These are phyloP conservation scores for Arbutus unedo DNA, from an alignment of 148 eudicot species.

Conservation along the genomic window DNA sequence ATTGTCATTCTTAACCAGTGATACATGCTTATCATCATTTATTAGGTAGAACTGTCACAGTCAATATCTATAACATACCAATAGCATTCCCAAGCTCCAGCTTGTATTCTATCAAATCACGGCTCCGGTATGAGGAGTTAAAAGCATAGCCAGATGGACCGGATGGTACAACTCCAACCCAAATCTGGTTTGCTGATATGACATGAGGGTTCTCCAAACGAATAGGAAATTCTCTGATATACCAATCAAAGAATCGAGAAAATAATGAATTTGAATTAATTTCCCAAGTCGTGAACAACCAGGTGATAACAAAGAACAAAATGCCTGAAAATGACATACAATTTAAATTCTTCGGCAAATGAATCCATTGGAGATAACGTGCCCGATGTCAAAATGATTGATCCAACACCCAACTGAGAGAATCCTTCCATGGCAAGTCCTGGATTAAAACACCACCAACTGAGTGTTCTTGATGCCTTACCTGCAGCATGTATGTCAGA, in stretches of 20 bases:
- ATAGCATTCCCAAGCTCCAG: constrained; percentile 90
- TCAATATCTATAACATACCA: constrained; percentile 45
- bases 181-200: constrained; percentile 83
- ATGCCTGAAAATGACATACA: constrained; percentile 46
- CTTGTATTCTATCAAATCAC: constrained; percentile 82
- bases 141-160: constrained; percentile 91
- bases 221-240: constrained; percentile 74
- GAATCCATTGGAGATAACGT: constrained; percentile 97
- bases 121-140: constrained; percentile 82
- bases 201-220: constrained; percentile 98
- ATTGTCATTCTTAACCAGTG: not conserved
- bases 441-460: constrained; percentile 99
- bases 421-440: constrained; percentile 95
- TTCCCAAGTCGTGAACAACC: not conserved
- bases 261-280: not conserved
- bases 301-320: constrained; percentile 12
- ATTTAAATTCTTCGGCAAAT: constrained; percentile 88
- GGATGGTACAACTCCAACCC: constrained; percentile 82
- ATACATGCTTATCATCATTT: not conserved
- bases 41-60: not conserved
- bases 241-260: constrained; percentile 7
- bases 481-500: constrained; percentile 43
- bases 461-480: constrained; percentile 69
- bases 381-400: constrained; percentile 96
- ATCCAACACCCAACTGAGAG: constrained; percentile 70